phyloP scores from a whole-genome alignment of 2,329 filamentous ascomycete species.

The Ciborinia camelliae region DNA sequence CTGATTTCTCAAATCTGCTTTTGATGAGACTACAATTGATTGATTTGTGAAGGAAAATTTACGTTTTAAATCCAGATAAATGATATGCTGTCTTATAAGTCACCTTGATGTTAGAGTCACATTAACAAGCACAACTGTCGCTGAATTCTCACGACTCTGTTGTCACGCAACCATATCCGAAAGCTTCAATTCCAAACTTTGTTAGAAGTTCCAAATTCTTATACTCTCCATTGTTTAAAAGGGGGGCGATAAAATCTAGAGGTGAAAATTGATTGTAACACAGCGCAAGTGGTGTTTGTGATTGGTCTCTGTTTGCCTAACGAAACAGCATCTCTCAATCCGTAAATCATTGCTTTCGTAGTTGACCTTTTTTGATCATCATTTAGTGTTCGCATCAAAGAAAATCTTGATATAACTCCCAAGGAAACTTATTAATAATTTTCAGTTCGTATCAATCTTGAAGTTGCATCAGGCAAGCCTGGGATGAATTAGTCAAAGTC shows the following conservation, averaged over 20 bases:
- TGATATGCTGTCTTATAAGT: too few relatives aligned
- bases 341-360: not conserved
- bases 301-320: not conserved
- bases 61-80: too few relatives aligned
- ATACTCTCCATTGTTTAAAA: too few relatives aligned
- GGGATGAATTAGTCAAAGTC: not conserved
- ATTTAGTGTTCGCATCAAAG: not conserved
- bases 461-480: conserved; percentile 17
- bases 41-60: too few relatives aligned
- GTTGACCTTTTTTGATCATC: not conserved
- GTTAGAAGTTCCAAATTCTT: too few relatives aligned
- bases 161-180: too few relatives aligned
- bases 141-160: too few relatives aligned
- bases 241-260: too few relatives aligned
- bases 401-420: not conserved
- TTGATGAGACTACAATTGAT: too few relatives aligned
- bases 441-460: not conserved
- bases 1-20: not conserved
- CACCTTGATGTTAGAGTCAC: too few relatives aligned
- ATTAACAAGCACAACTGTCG: too few relatives aligned
- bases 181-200: too few relatives aligned
- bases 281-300: not conserved
- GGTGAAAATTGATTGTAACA: not conserved
- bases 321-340: not conserved
- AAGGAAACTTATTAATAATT: not conserved